These are phyloP conservation scores for Yarrowia yakushimensis DNA, from an alignment of 805 yeast species.

Conservation along the genomic window DNA sequence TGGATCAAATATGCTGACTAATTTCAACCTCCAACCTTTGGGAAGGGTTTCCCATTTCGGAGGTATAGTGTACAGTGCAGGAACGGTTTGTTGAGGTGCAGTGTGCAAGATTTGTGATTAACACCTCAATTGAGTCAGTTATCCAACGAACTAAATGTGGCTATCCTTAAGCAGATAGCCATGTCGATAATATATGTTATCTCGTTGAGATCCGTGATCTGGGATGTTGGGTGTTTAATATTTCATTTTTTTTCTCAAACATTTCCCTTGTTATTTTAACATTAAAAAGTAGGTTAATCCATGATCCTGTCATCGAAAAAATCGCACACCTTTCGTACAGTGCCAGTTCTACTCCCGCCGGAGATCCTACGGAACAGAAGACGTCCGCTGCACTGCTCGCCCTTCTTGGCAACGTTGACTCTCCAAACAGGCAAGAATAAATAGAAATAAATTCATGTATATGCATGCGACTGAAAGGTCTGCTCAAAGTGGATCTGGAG, in stretches of 20 bases:
- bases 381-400: constrained; percentile 8
- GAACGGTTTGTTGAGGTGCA: neutral
- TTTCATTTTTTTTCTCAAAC: no score
- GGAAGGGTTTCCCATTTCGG: constrained; percentile 10
- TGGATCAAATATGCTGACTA: constrained; percentile 13
- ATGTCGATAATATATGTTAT: no score
- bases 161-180: no score
- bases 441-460: neutral
- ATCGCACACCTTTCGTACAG: neutral
- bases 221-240: no score
- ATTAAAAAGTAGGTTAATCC: no score
- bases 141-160: no score
- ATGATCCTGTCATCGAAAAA: no score
- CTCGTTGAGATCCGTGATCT: no score
- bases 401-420: constrained; percentile 14
- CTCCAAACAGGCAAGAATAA: neutral
- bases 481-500: neutral
- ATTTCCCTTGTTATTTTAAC: no score
- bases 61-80: neutral
- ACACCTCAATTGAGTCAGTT: no score
- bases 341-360: neutral
- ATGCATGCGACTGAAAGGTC: neutral
- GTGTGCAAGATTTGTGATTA: no score
- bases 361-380: constrained; percentile 7
- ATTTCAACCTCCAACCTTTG: neutral